A percentile compares a stretch with the other conserved stretches of the same genome.
These are phyloP conservation scores for Coriolopsis trogii DNA, from an alignment of 1,284 basidiomycete species.

Conservation along the genomic window DNA sequence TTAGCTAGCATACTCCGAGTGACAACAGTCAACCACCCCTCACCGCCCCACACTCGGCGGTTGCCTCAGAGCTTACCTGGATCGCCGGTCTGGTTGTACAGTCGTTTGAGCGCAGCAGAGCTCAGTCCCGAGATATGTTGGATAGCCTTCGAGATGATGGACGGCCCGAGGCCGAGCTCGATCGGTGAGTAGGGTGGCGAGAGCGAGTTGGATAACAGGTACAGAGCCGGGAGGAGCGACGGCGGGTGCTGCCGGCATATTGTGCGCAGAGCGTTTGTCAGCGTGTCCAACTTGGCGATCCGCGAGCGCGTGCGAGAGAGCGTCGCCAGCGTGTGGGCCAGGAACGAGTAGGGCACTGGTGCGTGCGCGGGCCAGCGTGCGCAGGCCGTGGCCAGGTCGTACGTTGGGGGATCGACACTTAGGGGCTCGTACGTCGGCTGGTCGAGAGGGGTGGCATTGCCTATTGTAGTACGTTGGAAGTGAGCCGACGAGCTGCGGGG, in stretches of 20 bases:
- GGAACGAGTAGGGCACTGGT: conserved; percentile 79
- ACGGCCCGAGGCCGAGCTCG: conserved; percentile 79
- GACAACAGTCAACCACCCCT: no score
- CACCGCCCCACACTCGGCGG: conserved; percentile 4
- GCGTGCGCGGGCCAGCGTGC: conserved; percentile 41
- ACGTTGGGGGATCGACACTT: conserved; percentile 48
- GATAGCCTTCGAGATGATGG: conserved; percentile 80
- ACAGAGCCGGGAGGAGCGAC: conserved; percentile 82
- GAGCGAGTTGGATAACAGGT: conserved; percentile 87
- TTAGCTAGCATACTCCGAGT: no score
- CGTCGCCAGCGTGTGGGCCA: conserved; percentile 75
- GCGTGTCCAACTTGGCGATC: conserved; percentile 76
- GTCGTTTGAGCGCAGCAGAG: conserved; percentile 63
- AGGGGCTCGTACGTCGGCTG: conserved; percentile 37
- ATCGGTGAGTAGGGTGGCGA: conserved; percentile 76
- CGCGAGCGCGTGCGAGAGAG: conserved; percentile 82
- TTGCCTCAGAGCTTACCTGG: conserved; percentile 38
- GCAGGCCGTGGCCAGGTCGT: conserved; percentile 39
- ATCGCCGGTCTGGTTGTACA: conserved; percentile 72
- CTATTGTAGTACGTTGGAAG: conserved; percentile 10
- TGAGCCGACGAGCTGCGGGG: conserved; percentile 7
- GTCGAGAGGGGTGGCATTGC: conserved; percentile 10
- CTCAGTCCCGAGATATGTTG: conserved; percentile 84
- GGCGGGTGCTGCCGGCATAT: conserved; percentile 69
- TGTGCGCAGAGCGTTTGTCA: conserved; percentile 81